A percentile compares a stretch with the other conserved stretches of the same genome.
phyloP scores from a whole-genome alignment of 2,329 filamentous ascomycete genomes.

The Karstenula rhodostoma region DNA sequence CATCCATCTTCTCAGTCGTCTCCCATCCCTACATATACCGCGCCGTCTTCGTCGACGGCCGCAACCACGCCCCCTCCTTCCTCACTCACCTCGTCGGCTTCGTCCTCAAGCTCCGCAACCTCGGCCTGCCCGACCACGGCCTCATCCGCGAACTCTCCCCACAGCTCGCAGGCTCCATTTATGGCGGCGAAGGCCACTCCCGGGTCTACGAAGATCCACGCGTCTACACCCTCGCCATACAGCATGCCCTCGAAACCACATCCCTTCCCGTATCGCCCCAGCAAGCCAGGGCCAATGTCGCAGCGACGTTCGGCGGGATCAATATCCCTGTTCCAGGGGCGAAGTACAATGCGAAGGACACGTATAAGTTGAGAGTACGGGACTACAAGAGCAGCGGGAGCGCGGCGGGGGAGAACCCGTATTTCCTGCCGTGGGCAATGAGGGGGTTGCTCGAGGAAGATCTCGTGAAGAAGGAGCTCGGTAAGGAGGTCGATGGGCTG shows the following conservation, averaged over 20 bases:
- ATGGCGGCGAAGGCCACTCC: slow-evolving; percentile 91
- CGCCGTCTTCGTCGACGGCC: slow-evolving; percentile 94
- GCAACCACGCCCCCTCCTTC: slow-evolving; percentile 91
- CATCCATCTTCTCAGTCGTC: slow-evolving; percentile 84
- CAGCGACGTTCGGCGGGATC: slow-evolving; percentile 39
- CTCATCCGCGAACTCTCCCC: slow-evolving; percentile 88
- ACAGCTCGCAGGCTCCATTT: slow-evolving; percentile 88
- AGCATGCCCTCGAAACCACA: slow-evolving; percentile 58
- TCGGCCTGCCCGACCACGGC: slow-evolving; percentile 91
- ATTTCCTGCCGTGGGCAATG: slow-evolving; percentile 94
- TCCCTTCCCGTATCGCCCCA: slow-evolving; percentile 39
- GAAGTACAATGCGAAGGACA: slow-evolving; percentile 27
- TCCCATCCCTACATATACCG: slow-evolving; percentile 93
- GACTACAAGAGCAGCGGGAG: slow-evolving; percentile 40
- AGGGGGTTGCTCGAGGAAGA: slow-evolving; percentile 91
- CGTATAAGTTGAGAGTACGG: slow-evolving; percentile 40
- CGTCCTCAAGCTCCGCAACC: slow-evolving; percentile 89
- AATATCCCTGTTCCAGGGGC: slow-evolving; percentile 42
- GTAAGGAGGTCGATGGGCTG: slow-evolving; percentile 77
- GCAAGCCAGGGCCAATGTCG: slow-evolving; percentile 29
- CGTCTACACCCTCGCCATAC: slow-evolving; percentile 73
- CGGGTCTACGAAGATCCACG: slow-evolving; percentile 88
- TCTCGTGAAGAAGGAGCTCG: slow-evolving; percentile 82
- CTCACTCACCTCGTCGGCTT: slow-evolving; percentile 93
- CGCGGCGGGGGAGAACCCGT: slow-evolving; percentile 70